A percentile compares a stretch with the other conserved stretches of the same genome.
Conservation (phyloP, 1,284 basidiomycete genomes). For the Tausonia pullulans region DNA sequence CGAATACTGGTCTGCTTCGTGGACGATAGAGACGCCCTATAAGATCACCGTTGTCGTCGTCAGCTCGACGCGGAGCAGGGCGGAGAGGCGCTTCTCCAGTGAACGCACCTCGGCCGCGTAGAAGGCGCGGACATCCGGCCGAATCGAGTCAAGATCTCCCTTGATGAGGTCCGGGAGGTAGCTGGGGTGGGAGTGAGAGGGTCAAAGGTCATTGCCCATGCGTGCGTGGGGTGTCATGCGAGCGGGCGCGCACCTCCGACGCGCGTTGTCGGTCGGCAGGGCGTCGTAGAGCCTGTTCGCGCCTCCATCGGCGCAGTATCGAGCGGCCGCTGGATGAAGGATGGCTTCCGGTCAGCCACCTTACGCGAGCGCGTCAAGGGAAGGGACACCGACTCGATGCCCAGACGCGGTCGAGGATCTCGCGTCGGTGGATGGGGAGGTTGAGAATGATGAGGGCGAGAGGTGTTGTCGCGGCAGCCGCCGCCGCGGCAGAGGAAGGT, state of each 20-base stretch:
- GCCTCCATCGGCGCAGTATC: conserved; percentile 81
- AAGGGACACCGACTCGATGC: conserved; percentile 40
- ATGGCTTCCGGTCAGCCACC: neutral
- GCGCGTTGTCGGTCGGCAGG: conserved; percentile 34
- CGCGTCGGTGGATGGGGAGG: conserved; percentile 56
- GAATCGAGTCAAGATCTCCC: conserved; percentile 84
- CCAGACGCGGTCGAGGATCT: conserved; percentile 61
- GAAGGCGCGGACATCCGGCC: conserved; percentile 57
- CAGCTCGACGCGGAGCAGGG: neutral
- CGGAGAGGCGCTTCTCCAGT: neutral
- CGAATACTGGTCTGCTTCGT: conserved; percentile 64
- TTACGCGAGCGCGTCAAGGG: neutral
- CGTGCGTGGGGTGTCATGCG: no score
- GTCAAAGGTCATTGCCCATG: neutral
- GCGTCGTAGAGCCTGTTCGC: conserved; percentile 75
- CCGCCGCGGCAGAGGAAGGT: neutral
- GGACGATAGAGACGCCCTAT: conserved; percentile 55
- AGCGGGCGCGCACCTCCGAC: conserved; percentile 24
- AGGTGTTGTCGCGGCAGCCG: neutral
- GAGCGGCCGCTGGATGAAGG: conserved; percentile 22
- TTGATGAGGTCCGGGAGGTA: conserved; percentile 77
- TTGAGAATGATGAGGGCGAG: conserved; percentile 73
- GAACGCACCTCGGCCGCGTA: conserved; percentile 50
- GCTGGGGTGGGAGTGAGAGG: conserved; percentile 32
- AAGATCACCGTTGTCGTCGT: neutral